Base-by-base conservation (phyloP, 208 protist genomes). In the Herpetomonas tarakana region DNA sequence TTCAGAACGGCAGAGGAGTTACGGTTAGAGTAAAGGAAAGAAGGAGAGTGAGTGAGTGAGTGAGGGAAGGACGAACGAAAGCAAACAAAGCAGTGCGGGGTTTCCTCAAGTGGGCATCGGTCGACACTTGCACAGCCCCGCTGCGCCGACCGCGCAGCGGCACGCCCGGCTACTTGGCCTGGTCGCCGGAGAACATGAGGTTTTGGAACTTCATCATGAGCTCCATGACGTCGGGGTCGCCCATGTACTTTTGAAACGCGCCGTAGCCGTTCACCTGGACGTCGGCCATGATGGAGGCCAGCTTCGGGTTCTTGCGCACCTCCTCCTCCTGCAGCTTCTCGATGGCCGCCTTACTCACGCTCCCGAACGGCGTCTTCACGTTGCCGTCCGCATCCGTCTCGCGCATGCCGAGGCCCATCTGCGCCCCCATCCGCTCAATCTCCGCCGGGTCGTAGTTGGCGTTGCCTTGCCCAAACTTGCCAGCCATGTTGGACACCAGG, bases 181-280 rank as follows among this genome's bases (percentile, higher is more conserved):
- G 62, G 18, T 19, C 49, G 25, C 62, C 58, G 53, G 18, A 53
- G 56, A 86, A 72, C 65, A 88, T 79, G 19, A 82, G 9, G 58
- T 72, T 77, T 63, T 90, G 72, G 58, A 94, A 94, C 73, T 92
- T 88, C 44, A 83, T 77, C 78, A 97, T 94, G 24, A 93, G 52
- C 19, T 88, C 65, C 83, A 95, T 92, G 39, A 96, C 85, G 38
- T 96, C 89, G 0, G 93, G 93, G 60, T 97, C 89, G 22, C 74
- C 76, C 52, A 97, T 83, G 73, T 96, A 93, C 72, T 94, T 93
- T 71, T 92, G 78, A 59, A 97, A 89, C 21, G 89, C 93, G 19
- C 63, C 59, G 64, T 81, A 81, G 28, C 92, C 90, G 56, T 94
- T 92, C 31, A 58, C 62, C 47, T 81, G 69, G 41, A 97, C 79